phyloP scores from a whole-genome alignment of 2,329 filamentous ascomycete species.

The Monosporascus sp. region DNA sequence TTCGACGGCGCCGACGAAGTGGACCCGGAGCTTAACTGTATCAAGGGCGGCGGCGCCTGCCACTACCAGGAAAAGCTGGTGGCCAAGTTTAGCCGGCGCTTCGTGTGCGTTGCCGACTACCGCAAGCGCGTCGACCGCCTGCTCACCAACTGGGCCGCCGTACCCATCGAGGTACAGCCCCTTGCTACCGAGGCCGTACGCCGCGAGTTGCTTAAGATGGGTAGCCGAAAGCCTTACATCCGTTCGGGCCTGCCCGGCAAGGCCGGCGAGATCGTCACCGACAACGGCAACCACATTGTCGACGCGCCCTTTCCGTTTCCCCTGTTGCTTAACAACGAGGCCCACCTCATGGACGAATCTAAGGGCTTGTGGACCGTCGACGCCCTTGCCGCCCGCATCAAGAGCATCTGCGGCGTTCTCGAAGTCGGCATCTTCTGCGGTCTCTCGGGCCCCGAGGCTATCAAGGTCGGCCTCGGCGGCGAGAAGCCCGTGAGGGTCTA shows the following conservation, averaged over 20 bases:
- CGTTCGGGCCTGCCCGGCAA: slow-evolving; percentile 70
- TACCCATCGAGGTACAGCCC: slow-evolving; percentile 92
- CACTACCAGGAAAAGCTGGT: slow-evolving; percentile 97
- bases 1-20: slow-evolving; percentile 98
- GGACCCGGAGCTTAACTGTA: slow-evolving; percentile 89
- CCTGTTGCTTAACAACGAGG: slow-evolving; percentile 50
- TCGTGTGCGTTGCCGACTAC: slow-evolving; percentile 87
- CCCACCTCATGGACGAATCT: slow-evolving; percentile 45
- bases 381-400: slow-evolving; percentile 66
- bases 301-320: slow-evolving; percentile 77
- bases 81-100: slow-evolving; percentile 75
- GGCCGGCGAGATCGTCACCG: slow-evolving; percentile 73
- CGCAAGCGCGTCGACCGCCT: slow-evolving; percentile 80
- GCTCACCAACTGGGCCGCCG: slow-evolving; percentile 68
- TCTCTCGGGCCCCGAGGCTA: slow-evolving; percentile 65
- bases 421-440: slow-evolving; percentile 91
- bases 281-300: slow-evolving; percentile 84
- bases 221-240: slow-evolving; percentile 64
- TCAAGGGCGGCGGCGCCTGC: slow-evolving; percentile 97
- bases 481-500: slow-evolving; percentile 93
- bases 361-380: slow-evolving; percentile 77
- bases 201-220: slow-evolving; percentile 64
- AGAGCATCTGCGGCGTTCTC: slow-evolving; percentile 78
- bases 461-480: slow-evolving; percentile 50
- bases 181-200: slow-evolving; percentile 76